These are phyloP conservation scores for Globisporangium cystogenes DNA, from an alignment of 352 stramenopile species.

Conservation along the genomic window DNA sequence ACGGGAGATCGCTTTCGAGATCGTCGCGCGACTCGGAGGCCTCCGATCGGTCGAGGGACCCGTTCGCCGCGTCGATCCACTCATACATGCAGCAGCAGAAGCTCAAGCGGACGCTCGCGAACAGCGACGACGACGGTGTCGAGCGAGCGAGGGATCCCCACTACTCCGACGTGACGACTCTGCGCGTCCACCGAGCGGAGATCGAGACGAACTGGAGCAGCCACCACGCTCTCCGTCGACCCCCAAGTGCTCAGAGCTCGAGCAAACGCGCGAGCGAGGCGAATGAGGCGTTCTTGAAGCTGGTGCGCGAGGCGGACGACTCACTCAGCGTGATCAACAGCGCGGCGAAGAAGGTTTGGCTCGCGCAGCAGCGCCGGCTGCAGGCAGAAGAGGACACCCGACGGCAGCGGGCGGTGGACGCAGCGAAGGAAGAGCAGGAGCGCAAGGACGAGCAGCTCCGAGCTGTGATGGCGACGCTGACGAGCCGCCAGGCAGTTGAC, in stretches of 20 bases:
- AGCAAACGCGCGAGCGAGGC: background rate
- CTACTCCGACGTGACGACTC: background rate
- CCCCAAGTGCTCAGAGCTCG: background rate
- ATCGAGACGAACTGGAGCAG: background rate
- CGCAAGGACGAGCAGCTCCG: slow-evolving; percentile 16
- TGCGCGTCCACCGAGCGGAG: background rate
- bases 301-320: slow-evolving; percentile 58
- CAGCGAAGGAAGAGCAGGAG: slow-evolving; percentile 1
- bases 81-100: slow-evolving; percentile 11
- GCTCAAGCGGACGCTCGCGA: background rate
- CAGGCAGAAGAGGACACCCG: slow-evolving; percentile 3
- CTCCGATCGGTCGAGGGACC: background rate
- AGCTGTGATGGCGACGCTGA: slow-evolving; percentile 25
- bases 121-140: background rate
- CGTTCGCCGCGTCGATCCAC: slow-evolving; percentile 6
- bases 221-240: too few relatives aligned
- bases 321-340: slow-evolving; percentile 69
- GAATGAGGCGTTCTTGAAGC: slow-evolving; percentile 25
- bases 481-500: background rate
- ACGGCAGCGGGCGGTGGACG: slow-evolving; percentile 3
- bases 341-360: slow-evolving; percentile 40
- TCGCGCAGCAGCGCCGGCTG: slow-evolving; percentile 32
- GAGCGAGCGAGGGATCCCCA: background rate
- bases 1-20: background rate
- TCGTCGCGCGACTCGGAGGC: background rate